Evolutionary conservation across 305 asterid species (phyloP).

Genomic region (Ilex paraguariensis): DNA sequence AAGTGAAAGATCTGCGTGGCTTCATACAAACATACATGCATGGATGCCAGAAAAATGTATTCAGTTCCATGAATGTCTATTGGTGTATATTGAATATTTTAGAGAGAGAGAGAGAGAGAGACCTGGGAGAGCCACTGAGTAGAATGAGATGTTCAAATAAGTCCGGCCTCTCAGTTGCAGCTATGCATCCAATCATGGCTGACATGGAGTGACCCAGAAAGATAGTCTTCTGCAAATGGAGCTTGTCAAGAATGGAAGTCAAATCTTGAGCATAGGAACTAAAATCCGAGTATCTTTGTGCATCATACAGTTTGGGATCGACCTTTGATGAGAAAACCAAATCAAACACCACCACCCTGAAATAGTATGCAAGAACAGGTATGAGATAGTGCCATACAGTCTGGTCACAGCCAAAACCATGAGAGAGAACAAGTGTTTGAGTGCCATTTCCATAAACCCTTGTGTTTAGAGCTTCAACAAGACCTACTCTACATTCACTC

Average conservation of each 20-base stretch:
- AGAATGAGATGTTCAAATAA: conserved; percentile 10
- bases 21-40: too few species aligned
- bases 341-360: conserved; percentile 14
- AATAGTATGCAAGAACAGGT: conserved; percentile 8
- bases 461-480: conserved; percentile 3
- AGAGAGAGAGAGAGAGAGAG: not conserved
- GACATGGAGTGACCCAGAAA: conserved; percentile 16
- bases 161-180: conserved; percentile 1
- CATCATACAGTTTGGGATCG: conserved; percentile 3
- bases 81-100: too few species aligned
- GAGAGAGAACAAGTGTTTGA: conserved; percentile 12
- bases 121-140: not conserved
- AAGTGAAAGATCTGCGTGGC: too few species aligned
- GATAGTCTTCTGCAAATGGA: not conserved
- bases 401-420: conserved; percentile 16
- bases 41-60: too few species aligned
- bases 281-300: not conserved
- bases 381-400: conserved; percentile 14
- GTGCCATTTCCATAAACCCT: conserved; percentile 14
- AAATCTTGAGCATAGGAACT: conserved; percentile 12
- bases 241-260: conserved; percentile 12
- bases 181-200: conserved; percentile 13
- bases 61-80: too few species aligned
- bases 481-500: not conserved
- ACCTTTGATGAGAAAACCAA: conserved; percentile 17